Evolutionary conservation across 805 yeast species (phyloP), one percentile per base, ranked within the genome.

Genomic region (Saccharomyces paradoxus): DNA sequence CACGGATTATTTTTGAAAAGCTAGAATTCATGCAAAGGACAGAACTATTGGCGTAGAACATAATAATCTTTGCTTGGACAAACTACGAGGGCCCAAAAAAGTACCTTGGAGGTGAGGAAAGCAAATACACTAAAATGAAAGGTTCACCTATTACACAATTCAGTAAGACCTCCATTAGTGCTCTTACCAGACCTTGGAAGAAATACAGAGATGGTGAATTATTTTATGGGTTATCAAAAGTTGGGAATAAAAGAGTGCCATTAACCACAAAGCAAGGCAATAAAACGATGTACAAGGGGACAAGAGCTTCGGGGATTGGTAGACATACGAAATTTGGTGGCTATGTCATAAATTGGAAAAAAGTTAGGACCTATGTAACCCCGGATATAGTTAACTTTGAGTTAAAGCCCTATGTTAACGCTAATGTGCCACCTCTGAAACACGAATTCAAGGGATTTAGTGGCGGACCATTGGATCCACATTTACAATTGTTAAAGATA

Each of bases 261-360:
- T 75, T 92, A 63, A 86, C 96, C 24, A 86, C 97, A 24, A 94
- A 94, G 65, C 89, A 89, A 68, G 98, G 99, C 65, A 92, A 94
- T 73, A 90, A 91, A 75, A 85, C 87, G 63, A 87, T 78, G 74
- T 94, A 94, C 75, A 94, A 94, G 71, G 99, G 99, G 76, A 94
- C 98, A 24, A 81, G 97, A 55, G 88, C 99, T 4, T 81, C 96
- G 2, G 97, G 97, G 70, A 82, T 89, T 58, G 99, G 99, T 68
- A 77, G 76, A 52, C 82, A 85, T 66, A 86, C 94, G 53, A 75
- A 77, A 37, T 78, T 77, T 57, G 97, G 96, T 53, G 79, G 81
- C 24, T 94, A 89, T 71, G 75, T 81, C 6, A 80, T 94, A 57
- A 80, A 88, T 73, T 92, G 96, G 89, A 71, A 73, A 48, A 89